Conservation (phyloP, 805 yeast species). For the Sugiyamaella boreocaroliniensis region DNA sequence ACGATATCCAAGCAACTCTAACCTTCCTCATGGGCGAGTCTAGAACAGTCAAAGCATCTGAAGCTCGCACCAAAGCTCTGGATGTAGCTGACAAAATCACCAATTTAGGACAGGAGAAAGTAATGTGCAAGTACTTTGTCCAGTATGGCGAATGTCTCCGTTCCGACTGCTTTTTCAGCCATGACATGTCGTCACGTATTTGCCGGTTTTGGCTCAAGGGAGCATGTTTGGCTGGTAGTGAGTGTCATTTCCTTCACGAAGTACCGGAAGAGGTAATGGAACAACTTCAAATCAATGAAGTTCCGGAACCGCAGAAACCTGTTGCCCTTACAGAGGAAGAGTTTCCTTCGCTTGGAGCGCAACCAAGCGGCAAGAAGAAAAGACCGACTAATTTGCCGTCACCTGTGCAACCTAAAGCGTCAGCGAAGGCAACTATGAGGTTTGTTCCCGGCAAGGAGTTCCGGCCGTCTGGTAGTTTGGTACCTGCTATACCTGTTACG, state of each 20-base stretch:
- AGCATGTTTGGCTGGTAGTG: slow-evolving; percentile 38
- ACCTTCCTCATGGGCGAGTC: slow-evolving; percentile 17
- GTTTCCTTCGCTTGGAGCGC: slow-evolving; percentile 20
- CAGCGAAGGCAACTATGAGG: slow-evolving; percentile 9
- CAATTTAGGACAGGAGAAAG: slow-evolving; percentile 19
- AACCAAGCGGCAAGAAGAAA: background rate
- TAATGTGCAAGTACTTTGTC: slow-evolving; percentile 38
- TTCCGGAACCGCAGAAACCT: slow-evolving; percentile 9
- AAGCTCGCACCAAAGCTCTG: background rate
- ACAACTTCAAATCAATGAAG: slow-evolving; percentile 1
- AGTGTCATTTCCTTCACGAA: slow-evolving; percentile 38
- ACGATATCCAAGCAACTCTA: slow-evolving; percentile 29
- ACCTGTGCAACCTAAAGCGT: slow-evolving; percentile 1
- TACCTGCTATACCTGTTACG: background rate
- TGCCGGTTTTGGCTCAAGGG: slow-evolving; percentile 45
- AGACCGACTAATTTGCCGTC: background rate
- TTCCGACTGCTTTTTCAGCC: slow-evolving; percentile 41
- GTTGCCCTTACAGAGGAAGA: slow-evolving; percentile 19
- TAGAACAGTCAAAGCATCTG: background rate
- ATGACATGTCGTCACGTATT: slow-evolving; percentile 37
- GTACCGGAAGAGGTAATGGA: slow-evolving; percentile 27
- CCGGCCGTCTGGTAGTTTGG: background rate
- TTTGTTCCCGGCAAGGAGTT: slow-evolving; percentile 7
- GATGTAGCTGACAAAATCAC: background rate
- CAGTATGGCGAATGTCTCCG: slow-evolving; percentile 39